These are phyloP conservation scores for Pichia nanzhaoensis DNA, from an alignment of 805 yeast genomes.

Conservation along the genomic window DNA sequence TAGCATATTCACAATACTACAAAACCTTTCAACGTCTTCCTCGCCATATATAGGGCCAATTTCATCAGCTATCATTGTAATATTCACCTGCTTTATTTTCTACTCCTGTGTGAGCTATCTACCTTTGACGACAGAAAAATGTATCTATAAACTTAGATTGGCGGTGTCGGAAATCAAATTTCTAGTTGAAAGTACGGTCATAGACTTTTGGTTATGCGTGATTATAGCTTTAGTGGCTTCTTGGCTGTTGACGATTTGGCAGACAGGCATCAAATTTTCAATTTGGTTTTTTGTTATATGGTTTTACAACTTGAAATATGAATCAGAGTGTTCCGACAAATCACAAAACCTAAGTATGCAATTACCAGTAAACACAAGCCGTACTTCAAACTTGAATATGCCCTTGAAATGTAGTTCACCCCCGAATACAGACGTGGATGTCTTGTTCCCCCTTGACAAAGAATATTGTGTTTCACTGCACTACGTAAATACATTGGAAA, in stretches of 20 bases:
- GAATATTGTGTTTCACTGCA: constrained; percentile 1
- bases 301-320: constrained; percentile 11
- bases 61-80: not conserved
- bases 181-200: not conserved
- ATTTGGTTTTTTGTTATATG: constrained; percentile 13
- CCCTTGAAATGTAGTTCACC: no score
- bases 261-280: constrained; percentile 6
- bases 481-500: constrained; percentile 1
- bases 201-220: constrained; percentile 12
- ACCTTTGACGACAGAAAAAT: not conserved
- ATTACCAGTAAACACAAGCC: no score
- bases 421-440: no score
- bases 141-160: constrained; percentile 1
- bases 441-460: not conserved
- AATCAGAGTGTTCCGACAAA: no score
- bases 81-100: not conserved
- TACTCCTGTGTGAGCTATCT: not conserved
- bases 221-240: constrained; percentile 5
- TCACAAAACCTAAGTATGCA: no score
- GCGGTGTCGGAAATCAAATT: not conserved
- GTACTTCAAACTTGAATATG: not conserved
- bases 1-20: not conserved
- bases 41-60: not conserved
- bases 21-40: constrained; percentile 1
- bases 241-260: constrained; percentile 13